Evolutionary conservation across 257 asterid species (phyloP), one percentile per base, ranked within the genome.

Genomic region (Anisodus acutangulus): DNA sequence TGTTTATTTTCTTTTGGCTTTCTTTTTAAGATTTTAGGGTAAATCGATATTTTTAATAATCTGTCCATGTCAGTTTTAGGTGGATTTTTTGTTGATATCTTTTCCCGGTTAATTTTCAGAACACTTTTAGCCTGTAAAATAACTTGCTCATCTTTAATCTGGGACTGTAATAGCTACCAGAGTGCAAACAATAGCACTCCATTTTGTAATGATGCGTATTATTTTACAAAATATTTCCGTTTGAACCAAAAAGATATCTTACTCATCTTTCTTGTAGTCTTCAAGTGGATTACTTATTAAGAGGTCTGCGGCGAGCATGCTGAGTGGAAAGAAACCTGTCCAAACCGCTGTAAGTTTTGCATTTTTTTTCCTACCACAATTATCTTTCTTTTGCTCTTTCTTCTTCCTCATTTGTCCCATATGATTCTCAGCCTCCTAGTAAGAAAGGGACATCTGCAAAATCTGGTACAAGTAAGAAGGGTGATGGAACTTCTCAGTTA

Each of bases 251-350:
- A 8, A 69, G 54, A 15, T 68, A 35, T 37, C 69, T 86, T 69
- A 83, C 47, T 41, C 11, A 89, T 74, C 79, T 70, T 81, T 87
- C 49, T 60, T 88, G 85, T 92, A 97, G 99, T 31, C 35, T 31
- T 31, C 35, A 97, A 87, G 89, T 87, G 97, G 90, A 84, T 82
- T 93, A 83, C 86, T 90, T 81, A 93, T 86, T 80, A 92, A 87
- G 91, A 92, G 94, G 88, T 93, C 98, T 84, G 99, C 99, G 45
- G 99, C 97, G 86, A 97, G 99, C 91, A 93, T 97, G 98, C 98
- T 97, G 79, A 93, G 94, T 86, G 98, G 98, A 80, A 95, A 91
- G 91, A 95, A 89, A 85, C 95, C 97, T 85, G 84, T 90, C 87
- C 91, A 49, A 83, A 53, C 95, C 31, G 97, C 96, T 88, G 99